phyloP scores from a whole-genome alignment of 2,329 filamentous ascomycete genomes.

The Colletotrichum kahawae region DNA sequence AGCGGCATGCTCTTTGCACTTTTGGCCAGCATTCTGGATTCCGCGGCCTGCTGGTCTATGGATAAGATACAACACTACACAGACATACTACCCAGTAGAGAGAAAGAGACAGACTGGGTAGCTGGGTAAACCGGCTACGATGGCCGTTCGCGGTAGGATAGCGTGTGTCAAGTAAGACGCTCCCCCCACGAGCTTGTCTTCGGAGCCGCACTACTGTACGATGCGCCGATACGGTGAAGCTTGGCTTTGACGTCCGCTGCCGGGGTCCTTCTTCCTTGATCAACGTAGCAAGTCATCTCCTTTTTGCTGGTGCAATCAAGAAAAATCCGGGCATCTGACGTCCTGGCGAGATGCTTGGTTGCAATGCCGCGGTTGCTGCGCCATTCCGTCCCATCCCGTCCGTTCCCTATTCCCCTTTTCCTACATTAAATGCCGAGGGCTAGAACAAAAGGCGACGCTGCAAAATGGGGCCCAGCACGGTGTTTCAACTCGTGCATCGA shows the following conservation, averaged over 20 bases:
- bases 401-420: not conserved
- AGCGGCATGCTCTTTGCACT: not conserved
- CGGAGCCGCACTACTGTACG: conserved; percentile 3
- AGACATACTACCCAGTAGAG: too few relatives aligned
- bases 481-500: conserved; percentile 19
- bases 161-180: not conserved
- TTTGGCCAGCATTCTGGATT: not conserved
- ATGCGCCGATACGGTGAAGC: not conserved
- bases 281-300: not conserved
- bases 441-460: conserved; percentile 3
- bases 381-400: conserved; percentile 15
- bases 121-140: not conserved
- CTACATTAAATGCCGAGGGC: not conserved
- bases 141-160: not conserved
- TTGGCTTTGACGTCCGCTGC: not conserved
- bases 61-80: not conserved
- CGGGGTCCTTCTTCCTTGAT: not conserved
- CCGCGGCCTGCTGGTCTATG: not conserved
- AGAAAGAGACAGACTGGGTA: not conserved
- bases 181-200: conserved; percentile 2
- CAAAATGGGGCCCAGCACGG: not conserved
- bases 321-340: not conserved
- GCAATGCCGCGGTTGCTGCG: conserved; percentile 1
- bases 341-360: not conserved
- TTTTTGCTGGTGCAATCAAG: not conserved